Evolutionary conservation across 306 rosid genomes (phyloP), one percentile per base, ranked within the genome.

Genomic region (Spatholobus suberectus): DNA sequence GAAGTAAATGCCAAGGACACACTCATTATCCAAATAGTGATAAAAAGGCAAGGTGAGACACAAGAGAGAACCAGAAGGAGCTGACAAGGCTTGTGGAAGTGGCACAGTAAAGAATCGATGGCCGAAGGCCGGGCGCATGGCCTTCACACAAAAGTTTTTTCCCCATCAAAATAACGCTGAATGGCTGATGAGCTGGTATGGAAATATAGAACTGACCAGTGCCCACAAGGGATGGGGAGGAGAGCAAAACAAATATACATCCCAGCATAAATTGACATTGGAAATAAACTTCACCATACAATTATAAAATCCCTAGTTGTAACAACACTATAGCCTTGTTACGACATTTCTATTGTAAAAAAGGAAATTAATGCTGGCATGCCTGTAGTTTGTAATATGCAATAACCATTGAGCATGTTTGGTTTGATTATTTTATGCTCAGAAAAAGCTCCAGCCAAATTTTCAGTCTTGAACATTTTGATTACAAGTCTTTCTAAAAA

Each of bases 181-280:
- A 29, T 63, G 26, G 41, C 73, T 20, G 26, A 34, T 35, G 26
- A n/a, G 71, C 27, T 24, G 52, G 62, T 12, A 17, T 43, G 44
- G 38, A 70, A 70, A 17, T 41, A 67, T 7, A 79, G 59, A 70
- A 80, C 51, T 41, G 78, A 29, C 15, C 35, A 14, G 37, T 47
- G 71, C 27, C 68, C 46, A 32, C 40, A 17, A 55, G 12, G 70
- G 69, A 7, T n/a, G 34, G 20, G 35, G 10, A 26, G 46, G 41
- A 38, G 46, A 20, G 34, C n/a, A 32, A 68, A 43, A 46, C 62
- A 73, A 35, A 18, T 10, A 23, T 17, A 46, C 17, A 68, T 37
- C 77, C 55, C 18, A 44, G 9, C 72, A 58, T 61, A 76, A 83
- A 62, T 82, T 40, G 63, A 46, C 62, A 18, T 55, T 13, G 23